A percentile compares a stretch with the other conserved stretches of the same genome.
phyloP scores from a whole-genome alignment of 2,329 filamentous ascomycete species.

The Helminthosporium solani region DNA sequence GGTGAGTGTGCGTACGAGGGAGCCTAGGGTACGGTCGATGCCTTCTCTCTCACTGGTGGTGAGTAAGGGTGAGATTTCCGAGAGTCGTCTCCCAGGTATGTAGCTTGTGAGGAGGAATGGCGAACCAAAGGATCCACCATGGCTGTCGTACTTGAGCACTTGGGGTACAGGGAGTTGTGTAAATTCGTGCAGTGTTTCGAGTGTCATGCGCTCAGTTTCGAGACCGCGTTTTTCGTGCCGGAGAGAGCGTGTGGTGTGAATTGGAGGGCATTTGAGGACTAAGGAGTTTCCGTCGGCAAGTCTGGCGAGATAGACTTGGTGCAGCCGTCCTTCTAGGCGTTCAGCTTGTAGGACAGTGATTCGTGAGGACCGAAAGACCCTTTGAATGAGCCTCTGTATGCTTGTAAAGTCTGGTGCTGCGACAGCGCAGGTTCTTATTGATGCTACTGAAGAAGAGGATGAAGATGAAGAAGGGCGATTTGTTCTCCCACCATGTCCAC shows the following conservation, averaged over 20 bases:
- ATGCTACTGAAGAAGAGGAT: slow-evolving; percentile 28
- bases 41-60: slow-evolving; percentile 36
- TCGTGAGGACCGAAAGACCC: slow-evolving; percentile 33
- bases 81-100: slow-evolving; percentile 36
- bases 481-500: slow-evolving; percentile 24
- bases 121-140: slow-evolving; percentile 28
- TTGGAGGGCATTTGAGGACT: slow-evolving; percentile 45
- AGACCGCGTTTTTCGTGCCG: slow-evolving; percentile 47
- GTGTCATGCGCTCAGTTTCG: slow-evolving; percentile 41
- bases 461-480: slow-evolving; percentile 27
- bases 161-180: slow-evolving; percentile 41
- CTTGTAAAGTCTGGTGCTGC: slow-evolving; percentile 33
- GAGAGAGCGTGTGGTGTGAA: slow-evolving; percentile 41
- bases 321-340: slow-evolving; percentile 36
- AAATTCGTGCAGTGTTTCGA: slow-evolving; percentile 41
- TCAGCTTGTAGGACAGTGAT: slow-evolving; percentile 39
- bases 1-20: slow-evolving; percentile 46
- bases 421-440: slow-evolving; percentile 19
- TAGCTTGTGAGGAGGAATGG: slow-evolving; percentile 39
- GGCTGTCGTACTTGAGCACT: slow-evolving; percentile 42
- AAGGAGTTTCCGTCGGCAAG: slow-evolving; percentile 43
- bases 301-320: slow-evolving; percentile 46
- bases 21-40: slow-evolving; percentile 46
- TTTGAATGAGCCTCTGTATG: slow-evolving; percentile 37
- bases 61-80: slow-evolving; percentile 33